Percentiles rank a stretch among this genome's conserved stretches.
These are phyloP conservation scores for Podaxis pistillaris DNA, from an alignment of 768 basidiomycete species.

Conservation along the genomic window DNA sequence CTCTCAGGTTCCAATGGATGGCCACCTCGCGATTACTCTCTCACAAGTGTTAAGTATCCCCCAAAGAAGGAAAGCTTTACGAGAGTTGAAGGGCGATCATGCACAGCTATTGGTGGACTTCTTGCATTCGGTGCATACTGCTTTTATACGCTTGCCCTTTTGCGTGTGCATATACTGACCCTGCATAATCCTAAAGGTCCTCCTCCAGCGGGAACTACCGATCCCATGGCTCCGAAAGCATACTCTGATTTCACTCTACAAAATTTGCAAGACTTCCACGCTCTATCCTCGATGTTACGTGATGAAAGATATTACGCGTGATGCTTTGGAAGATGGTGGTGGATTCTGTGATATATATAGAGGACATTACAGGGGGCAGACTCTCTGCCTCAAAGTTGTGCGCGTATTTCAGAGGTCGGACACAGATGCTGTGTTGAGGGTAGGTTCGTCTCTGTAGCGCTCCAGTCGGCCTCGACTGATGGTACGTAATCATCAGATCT, in stretches of 20 bases:
- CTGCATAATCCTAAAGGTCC: constrained; percentile 13
- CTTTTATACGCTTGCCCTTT: neutral
- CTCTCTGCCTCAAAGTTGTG: constrained; percentile 25
- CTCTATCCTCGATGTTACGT: constrained; percentile 28
- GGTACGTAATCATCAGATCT: neutral
- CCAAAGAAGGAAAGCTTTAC: neutral
- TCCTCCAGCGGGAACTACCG: neutral
- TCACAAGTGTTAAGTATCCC: neutral
- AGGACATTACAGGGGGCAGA: constrained; percentile 18
- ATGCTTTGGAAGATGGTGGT: constrained; percentile 18
- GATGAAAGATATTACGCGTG: constrained; percentile 16
- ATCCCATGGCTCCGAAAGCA: neutral
- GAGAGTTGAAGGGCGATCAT: neutral
- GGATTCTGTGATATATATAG: constrained; percentile 29
- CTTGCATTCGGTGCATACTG: neutral
- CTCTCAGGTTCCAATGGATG: neutral
- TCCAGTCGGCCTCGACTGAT: neutral
- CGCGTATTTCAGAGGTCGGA: constrained; percentile 22
- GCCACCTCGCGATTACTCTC: neutral
- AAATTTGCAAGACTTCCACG: constrained; percentile 24
- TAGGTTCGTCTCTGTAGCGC: neutral
- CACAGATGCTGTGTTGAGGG: constrained; percentile 21
- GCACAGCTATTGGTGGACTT: neutral
- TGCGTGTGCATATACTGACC: neutral
- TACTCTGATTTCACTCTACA: constrained; percentile 1